phyloP scores from a whole-genome alignment of 192 early-diverging fungal genomes.

The Backusella mclennaniae region DNA sequence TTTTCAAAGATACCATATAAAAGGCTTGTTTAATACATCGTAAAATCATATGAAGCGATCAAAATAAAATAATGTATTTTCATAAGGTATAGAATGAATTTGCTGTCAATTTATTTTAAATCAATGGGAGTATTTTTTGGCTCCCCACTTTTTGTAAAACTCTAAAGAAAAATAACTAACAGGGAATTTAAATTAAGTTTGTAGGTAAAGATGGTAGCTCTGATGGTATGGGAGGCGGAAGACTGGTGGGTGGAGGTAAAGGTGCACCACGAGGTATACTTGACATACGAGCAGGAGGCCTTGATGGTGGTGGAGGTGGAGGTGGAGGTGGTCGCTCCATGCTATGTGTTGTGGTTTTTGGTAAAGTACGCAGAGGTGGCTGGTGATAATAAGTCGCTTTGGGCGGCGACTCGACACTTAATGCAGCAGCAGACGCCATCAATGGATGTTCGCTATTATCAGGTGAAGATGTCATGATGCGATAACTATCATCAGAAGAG shows the following conservation, averaged over 20 bases:
- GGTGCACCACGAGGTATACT: conserved; percentile 1
- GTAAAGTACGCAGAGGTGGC: neutral
- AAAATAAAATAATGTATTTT: no score
- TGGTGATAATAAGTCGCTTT: neutral
- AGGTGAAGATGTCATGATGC: conserved; percentile 7
- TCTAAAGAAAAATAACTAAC: no score
- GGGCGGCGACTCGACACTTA: neutral
- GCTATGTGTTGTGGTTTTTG: neutral
- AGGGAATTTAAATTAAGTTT: neutral
- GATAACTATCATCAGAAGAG: conserved; percentile 10
- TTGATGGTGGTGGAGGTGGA: neutral
- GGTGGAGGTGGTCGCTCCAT: neutral
- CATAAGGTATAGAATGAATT: no score
- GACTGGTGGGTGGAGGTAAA: conserved; percentile 13
- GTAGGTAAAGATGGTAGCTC: conserved; percentile 1
- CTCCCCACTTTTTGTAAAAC: no score
- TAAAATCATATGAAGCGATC: no score
- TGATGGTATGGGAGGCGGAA: conserved; percentile 17
- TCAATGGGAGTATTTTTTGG: no score
- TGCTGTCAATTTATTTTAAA: no score
- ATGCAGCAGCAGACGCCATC: neutral
- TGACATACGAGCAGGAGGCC: neutral
- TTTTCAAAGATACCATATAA: no score
- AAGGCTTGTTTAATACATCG: no score
- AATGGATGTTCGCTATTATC: conserved; percentile 19